These are phyloP conservation scores for Clausena lansium DNA, from an alignment of 345 rosid species.

Conservation along the genomic window DNA sequence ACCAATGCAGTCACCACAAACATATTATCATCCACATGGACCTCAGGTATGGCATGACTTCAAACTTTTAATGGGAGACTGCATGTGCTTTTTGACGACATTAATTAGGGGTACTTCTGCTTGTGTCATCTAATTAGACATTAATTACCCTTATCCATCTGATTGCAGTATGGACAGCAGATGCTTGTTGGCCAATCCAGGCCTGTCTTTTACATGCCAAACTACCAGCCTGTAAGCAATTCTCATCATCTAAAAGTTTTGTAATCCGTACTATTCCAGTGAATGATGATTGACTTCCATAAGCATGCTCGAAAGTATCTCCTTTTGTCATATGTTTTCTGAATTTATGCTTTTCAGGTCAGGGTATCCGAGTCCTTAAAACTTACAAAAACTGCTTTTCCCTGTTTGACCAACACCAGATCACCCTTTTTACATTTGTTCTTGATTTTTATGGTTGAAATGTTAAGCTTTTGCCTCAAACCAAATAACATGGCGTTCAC, in stretches of 20 bases:
- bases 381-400: not conserved
- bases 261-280: not conserved
- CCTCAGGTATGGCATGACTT: constrained; percentile 52
- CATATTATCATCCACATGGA: constrained; percentile 73
- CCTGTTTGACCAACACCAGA: not conserved
- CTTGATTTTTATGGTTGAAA: not conserved
- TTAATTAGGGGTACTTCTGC: not conserved
- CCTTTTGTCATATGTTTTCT: not conserved
- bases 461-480: not conserved
- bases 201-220: constrained; percentile 57
- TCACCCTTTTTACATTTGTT: not conserved
- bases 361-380: not conserved
- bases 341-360: not conserved
- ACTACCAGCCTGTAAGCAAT: constrained; percentile 68
- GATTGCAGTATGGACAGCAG: constrained; percentile 64
- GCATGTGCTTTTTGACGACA: not conserved
- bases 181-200: constrained; percentile 63
- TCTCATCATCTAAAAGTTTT: not conserved
- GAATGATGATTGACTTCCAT: not conserved
- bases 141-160: constrained; percentile 18
- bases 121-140: not conserved
- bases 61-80: not conserved
- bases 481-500: not conserved
- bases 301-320: not conserved
- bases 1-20: constrained; percentile 52